Evolutionary conservation across 768 basidiomycete species (phyloP).

Genomic region (Steccherinum ochraceum): DNA sequence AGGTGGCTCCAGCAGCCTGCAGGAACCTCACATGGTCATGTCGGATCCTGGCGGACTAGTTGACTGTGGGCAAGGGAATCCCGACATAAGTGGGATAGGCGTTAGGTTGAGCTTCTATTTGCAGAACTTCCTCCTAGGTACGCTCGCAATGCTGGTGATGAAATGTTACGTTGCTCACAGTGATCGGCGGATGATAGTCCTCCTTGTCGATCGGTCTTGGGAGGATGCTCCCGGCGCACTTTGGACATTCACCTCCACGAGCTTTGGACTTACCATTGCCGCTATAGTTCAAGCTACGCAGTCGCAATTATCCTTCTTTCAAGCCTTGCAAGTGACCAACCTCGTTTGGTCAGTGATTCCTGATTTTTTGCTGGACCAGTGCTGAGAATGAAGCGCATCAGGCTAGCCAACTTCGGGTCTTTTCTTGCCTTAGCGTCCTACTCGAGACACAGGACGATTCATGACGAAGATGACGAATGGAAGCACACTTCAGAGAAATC

Average conservation of each 20-base stretch:
- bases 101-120: slow-evolving; percentile 29
- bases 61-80: slow-evolving; percentile 12
- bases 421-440: slow-evolving; percentile 36
- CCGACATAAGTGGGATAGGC: slow-evolving; percentile 32
- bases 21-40: too few species aligned
- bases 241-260: slow-evolving; percentile 39
- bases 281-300: slow-evolving; percentile 27
- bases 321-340: slow-evolving; percentile 36
- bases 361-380: too few species aligned
- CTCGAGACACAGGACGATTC: slow-evolving; percentile 30
- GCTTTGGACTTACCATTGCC: slow-evolving; percentile 33
- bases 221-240: slow-evolving; percentile 29
- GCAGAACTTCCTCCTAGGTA: slow-evolving; percentile 26
- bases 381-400: too few species aligned
- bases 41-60: too few species aligned
- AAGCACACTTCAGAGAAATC: slow-evolving; percentile 2
- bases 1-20: too few species aligned
- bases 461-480: slow-evolving; percentile 1
- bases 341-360: slow-evolving; percentile 30
- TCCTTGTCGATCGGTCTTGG: slow-evolving; percentile 28
- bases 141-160: neutral
- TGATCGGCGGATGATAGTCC: too few species aligned
- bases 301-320: slow-evolving; percentile 29
- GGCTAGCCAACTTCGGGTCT: slow-evolving; percentile 38
- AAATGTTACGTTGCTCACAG: neutral